Conservation (phyloP, 371 early-diverging fungal species). For the Entomophthora muscae region DNA sequence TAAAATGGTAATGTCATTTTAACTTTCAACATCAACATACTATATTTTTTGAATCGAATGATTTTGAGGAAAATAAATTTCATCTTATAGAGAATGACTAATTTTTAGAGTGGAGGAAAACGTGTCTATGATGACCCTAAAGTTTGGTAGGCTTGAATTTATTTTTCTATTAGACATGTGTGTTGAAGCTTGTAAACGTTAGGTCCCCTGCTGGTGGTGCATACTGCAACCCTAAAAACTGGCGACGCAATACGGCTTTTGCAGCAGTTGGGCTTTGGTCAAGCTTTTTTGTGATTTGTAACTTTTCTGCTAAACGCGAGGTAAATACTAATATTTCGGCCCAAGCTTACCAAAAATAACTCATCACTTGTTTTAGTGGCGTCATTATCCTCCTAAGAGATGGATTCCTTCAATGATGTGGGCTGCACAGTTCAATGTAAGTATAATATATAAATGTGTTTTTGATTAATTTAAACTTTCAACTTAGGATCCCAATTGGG, state of each 20-base stretch:
- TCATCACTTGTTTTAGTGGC: conserved; percentile 6
- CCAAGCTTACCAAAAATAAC: neutral
- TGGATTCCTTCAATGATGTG: conserved; percentile 14
- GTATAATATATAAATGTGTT: neutral
- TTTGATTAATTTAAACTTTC: neutral
- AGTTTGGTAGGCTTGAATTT: no score
- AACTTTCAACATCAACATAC: no score
- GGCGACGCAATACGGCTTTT: conserved; percentile 12
- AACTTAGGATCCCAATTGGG: neutral
- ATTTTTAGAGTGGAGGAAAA: no score
- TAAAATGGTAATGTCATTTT: no score
- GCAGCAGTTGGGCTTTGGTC: conserved; percentile 1
- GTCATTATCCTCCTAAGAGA: conserved; percentile 10
- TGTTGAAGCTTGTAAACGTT: no score
- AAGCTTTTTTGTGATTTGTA: conserved; percentile 6
- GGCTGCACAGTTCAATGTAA: conserved; percentile 6
- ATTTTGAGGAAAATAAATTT: no score
- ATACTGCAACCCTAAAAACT: conserved; percentile 10
- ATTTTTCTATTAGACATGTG: no score
- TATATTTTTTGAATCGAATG: no score
- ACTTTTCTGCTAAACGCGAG: conserved; percentile 9
- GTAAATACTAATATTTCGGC: neutral
- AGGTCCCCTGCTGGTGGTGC: conserved; percentile 10
- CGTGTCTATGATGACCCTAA: no score
- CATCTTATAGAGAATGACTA: no score